These are phyloP conservation scores for Penicillium sp. DNA, from an alignment of 2,329 filamentous ascomycete genomes.

Conservation along the genomic window DNA sequence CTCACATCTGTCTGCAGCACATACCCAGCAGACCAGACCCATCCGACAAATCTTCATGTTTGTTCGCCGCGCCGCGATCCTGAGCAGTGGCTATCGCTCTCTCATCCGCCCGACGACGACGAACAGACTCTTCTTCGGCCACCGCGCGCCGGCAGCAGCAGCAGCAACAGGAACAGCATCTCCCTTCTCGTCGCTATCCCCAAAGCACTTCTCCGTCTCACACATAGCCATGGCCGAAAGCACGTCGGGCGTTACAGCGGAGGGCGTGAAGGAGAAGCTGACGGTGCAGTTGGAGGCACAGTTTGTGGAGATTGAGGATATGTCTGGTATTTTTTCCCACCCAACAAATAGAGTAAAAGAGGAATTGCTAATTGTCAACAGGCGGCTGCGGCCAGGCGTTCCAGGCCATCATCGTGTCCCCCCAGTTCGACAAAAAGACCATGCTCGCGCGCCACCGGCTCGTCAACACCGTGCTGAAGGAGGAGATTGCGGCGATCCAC, in stretches of 20 bases:
- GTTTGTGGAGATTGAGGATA: conserved; percentile 84
- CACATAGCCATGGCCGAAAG: conserved; percentile 46
- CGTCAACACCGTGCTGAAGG: conserved; percentile 77
- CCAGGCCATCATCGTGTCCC: conserved; percentile 66
- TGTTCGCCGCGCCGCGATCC: conserved; percentile 30
- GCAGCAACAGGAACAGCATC: conserved; percentile 9
- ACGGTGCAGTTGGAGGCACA: conserved; percentile 66
- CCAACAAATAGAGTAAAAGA: not conserved
- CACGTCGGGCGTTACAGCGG: conserved; percentile 66
- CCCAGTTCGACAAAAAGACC: conserved; percentile 65
- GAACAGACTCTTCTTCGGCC: conserved; percentile 14
- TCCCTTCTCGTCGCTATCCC: conserved; percentile 31
- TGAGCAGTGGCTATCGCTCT: conserved; percentile 39
- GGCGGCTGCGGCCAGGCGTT: conserved; percentile 69
- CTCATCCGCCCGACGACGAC: conserved; percentile 27
- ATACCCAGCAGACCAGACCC: not conserved
- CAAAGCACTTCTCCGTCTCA: conserved; percentile 29
- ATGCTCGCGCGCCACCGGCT: conserved; percentile 81
- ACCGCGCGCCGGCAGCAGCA: conserved; percentile 8
- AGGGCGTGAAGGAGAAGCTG: conserved; percentile 65
- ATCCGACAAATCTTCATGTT: conserved; percentile 30
- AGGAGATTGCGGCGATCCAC: conserved; percentile 86
- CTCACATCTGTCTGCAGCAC: not conserved
- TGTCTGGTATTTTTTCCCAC: conserved; percentile 64
- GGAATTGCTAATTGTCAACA: conserved; percentile 26